phyloP scores from a whole-genome alignment of 345 rosid genomes.

The Euphorbia tirucalli region DNA sequence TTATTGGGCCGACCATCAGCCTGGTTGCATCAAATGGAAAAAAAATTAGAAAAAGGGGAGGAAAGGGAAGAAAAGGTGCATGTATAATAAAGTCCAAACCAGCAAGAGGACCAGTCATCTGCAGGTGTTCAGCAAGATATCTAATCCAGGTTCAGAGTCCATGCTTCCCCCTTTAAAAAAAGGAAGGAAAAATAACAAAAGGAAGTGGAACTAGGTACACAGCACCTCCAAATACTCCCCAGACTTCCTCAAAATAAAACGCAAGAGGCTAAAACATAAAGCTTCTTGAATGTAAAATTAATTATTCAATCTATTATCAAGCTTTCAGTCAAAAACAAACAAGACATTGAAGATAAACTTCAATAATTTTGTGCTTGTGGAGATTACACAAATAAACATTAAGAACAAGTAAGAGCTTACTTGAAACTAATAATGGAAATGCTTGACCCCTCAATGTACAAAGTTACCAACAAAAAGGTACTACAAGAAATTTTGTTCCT shows the following conservation, averaged over 20 bases:
- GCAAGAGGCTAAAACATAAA: background rate
- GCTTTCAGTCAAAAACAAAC: background rate
- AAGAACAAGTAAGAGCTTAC: background rate
- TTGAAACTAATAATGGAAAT: background rate
- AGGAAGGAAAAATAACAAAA: background rate
- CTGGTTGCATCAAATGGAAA: conserved; percentile 33
- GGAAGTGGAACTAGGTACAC: background rate
- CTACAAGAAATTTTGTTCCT: background rate
- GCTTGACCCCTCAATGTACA: background rate
- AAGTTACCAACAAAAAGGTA: background rate
- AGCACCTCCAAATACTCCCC: background rate
- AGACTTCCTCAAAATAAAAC: background rate
- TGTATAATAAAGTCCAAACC: background rate
- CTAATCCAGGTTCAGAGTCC: background rate
- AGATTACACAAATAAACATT: background rate
- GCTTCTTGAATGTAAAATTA: background rate
- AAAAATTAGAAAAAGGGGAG: background rate
- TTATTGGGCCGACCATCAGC: conserved; percentile 49
- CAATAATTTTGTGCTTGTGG: background rate
- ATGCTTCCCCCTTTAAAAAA: background rate
- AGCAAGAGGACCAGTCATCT: background rate
- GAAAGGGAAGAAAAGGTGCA: background rate
- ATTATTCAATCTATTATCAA: background rate
- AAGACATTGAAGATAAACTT: background rate
- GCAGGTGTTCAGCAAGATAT: background rate